Conservation (phyloP, 768 basidiomycete genomes). For the Mycena alexandri region DNA sequence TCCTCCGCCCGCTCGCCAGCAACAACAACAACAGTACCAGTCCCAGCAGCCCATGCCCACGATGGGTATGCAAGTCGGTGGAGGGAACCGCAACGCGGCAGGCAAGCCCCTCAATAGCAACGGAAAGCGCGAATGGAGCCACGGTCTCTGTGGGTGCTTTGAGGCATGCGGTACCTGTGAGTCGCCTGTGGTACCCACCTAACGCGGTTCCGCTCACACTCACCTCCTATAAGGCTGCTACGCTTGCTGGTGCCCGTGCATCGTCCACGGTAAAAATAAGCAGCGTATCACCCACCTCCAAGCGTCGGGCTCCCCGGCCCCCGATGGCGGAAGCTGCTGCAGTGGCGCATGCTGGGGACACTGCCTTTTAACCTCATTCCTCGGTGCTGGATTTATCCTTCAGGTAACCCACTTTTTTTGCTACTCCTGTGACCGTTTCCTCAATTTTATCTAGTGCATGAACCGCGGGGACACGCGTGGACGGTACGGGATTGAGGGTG, state of each 20-base stretch:
- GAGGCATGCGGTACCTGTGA: constrained; percentile 44
- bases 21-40: constrained; percentile 33
- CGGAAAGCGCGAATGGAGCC: constrained; percentile 49
- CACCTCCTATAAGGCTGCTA: constrained; percentile 38
- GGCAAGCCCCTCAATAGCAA: constrained; percentile 42
- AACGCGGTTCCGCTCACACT: background rate
- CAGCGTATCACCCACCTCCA: constrained; percentile 50
- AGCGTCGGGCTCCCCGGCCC: constrained; percentile 48
- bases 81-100: constrained; percentile 46
- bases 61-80: constrained; percentile 37
- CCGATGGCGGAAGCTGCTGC: constrained; percentile 49
- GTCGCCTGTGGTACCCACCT: constrained; percentile 6
- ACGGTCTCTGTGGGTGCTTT: constrained; percentile 45
- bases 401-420: constrained; percentile 14
- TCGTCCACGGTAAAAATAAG: constrained; percentile 53
- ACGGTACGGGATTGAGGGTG: constrained; percentile 63
- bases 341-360: constrained; percentile 36
- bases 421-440: background rate
- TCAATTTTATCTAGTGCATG: constrained; percentile 35
- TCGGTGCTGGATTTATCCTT: constrained; percentile 24
- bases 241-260: constrained; percentile 54
- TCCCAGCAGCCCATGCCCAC: constrained; percentile 35
- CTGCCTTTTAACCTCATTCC: constrained; percentile 19
- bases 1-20: background rate
- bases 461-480: constrained; percentile 54